A percentile compares a stretch with the other conserved stretches of the same genome.
Evolutionary conservation across 495 filamentous ascomycete genomes (phyloP).

Genomic region (Neurospora tetrasperma): DNA sequence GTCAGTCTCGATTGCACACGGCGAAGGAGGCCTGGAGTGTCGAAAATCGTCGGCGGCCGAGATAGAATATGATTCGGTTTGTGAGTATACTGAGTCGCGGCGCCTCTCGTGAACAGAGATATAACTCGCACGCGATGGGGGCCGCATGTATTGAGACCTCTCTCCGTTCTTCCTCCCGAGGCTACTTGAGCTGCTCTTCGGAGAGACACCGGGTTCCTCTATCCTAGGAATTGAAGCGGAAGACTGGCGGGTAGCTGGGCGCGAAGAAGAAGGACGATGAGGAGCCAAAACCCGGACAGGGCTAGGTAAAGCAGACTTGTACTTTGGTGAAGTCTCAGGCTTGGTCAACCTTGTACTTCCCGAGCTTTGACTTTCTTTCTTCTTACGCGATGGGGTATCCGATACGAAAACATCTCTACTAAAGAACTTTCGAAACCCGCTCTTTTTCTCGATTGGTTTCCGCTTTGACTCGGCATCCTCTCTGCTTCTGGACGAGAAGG

Average conservation of each 20-base stretch:
- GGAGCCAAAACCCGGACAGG: slow-evolving; percentile 6
- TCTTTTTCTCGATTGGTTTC: slow-evolving; percentile 20
- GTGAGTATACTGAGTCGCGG: slow-evolving; percentile 46
- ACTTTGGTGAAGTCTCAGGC: neutral
- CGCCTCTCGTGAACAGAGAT: slow-evolving; percentile 44
- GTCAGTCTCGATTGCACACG: slow-evolving; percentile 1
- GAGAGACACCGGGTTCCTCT: slow-evolving; percentile 32
- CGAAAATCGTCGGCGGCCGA: slow-evolving; percentile 30
- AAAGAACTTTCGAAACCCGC: slow-evolving; percentile 22
- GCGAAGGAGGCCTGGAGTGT: slow-evolving; percentile 13
- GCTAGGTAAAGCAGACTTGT: neutral
- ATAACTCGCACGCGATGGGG: slow-evolving; percentile 35
- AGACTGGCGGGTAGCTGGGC: slow-evolving; percentile 10
- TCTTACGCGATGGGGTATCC: slow-evolving; percentile 12
- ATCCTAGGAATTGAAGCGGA: slow-evolving; percentile 15
- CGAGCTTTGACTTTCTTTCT: slow-evolving; percentile 11
- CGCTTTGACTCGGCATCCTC: slow-evolving; percentile 6
- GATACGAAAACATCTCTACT: slow-evolving; percentile 21
- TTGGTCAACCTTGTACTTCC: slow-evolving; percentile 2
- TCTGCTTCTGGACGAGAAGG: slow-evolving; percentile 13
- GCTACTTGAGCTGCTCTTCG: slow-evolving; percentile 16
- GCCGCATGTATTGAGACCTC: slow-evolving; percentile 15
- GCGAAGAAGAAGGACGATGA: slow-evolving; percentile 8
- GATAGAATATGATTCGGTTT: slow-evolving; percentile 51
- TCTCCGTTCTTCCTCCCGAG: slow-evolving; percentile 9